Evolutionary conservation across 257 asterid species (phyloP).

Genomic region (Phtheirospermum japonicum): DNA sequence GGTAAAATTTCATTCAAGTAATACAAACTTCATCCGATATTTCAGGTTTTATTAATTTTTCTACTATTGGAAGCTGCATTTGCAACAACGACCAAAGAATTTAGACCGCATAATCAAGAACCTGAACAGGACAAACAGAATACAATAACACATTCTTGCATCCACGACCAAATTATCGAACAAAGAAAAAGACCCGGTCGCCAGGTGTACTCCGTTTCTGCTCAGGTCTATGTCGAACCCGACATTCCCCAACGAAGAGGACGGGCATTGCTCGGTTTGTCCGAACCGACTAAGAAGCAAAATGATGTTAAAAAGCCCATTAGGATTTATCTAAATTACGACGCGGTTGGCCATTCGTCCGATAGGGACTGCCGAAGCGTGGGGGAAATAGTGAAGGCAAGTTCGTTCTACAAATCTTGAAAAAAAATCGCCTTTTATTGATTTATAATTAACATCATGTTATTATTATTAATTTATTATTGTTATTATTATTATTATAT

Average conservation of each 20-base stretch:
- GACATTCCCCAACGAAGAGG: constrained; percentile 48
- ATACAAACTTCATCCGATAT: constrained; percentile 14
- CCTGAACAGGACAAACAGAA: constrained; percentile 40
- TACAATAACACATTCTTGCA: constrained; percentile 72
- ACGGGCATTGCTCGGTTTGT: constrained; percentile 59
- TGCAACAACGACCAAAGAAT: constrained; percentile 43
- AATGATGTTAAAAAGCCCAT: constrained; percentile 74
- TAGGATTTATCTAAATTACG: constrained; percentile 88
- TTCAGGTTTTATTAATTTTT: constrained; percentile 64
- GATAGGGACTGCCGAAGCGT: constrained; percentile 86
- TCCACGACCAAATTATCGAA: constrained; percentile 86
- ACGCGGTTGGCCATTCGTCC: constrained; percentile 96
- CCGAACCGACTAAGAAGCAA: constrained; percentile 36
- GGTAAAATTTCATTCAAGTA: not conserved
- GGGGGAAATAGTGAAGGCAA: constrained; percentile 88
- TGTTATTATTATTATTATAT: constrained; percentile 7
- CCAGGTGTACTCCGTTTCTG: constrained; percentile 74
- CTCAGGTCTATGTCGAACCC: constrained; percentile 67
- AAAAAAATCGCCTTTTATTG: no score
- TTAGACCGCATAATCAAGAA: constrained; percentile 40
- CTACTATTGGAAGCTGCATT: constrained; percentile 51
- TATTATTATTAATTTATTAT: not conserved
- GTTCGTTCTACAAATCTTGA: constrained; percentile 24
- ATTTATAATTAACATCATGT: not conserved
- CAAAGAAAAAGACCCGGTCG: constrained; percentile 84